Conservation (phyloP, 176 grass and related monocot species). For the Aegilops umbellulata region DNA sequence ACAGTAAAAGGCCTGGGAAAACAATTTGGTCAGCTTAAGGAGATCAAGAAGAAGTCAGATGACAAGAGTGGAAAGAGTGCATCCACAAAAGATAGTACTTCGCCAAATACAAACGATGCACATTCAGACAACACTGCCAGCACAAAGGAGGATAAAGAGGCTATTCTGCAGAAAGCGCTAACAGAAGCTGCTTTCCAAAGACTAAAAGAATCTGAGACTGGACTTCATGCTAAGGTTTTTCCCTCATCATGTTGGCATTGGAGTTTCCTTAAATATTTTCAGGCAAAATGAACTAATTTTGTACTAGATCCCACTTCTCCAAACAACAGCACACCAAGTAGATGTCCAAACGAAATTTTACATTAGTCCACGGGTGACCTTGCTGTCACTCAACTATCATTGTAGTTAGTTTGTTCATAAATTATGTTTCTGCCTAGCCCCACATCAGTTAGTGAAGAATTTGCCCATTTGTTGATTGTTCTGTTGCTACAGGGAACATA, state of each 20-base stretch:
- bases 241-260: slow-evolving; percentile 17
- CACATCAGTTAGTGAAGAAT: slow-evolving; percentile 14
- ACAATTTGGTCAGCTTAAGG: slow-evolving; percentile 92
- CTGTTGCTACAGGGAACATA: not conserved
- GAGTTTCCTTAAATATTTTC: slow-evolving; percentile 16
- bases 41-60: slow-evolving; percentile 93
- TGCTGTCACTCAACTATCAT: not conserved
- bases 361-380: not conserved
- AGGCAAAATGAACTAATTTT: slow-evolving; percentile 4
- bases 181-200: slow-evolving; percentile 74
- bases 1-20: slow-evolving; percentile 94
- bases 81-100: slow-evolving; percentile 45
- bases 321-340: not conserved
- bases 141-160: slow-evolving; percentile 61
- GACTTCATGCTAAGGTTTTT: slow-evolving; percentile 90
- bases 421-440: not conserved
- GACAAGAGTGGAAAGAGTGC: slow-evolving; percentile 54
- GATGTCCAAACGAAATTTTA: slow-evolving; percentile 5
- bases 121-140: slow-evolving; percentile 30
- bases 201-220: slow-evolving; percentile 84
- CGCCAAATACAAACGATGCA: slow-evolving; percentile 31
- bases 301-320: not conserved
- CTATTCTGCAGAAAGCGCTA: slow-evolving; percentile 57
- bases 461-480: slow-evolving; percentile 14
- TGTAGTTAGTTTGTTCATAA: slow-evolving; percentile 4